A percentile compares a stretch with the other conserved stretches of the same genome.
Evolutionary conservation across 768 basidiomycete genomes (phyloP).

Genomic region (Inosperma sp.): DNA sequence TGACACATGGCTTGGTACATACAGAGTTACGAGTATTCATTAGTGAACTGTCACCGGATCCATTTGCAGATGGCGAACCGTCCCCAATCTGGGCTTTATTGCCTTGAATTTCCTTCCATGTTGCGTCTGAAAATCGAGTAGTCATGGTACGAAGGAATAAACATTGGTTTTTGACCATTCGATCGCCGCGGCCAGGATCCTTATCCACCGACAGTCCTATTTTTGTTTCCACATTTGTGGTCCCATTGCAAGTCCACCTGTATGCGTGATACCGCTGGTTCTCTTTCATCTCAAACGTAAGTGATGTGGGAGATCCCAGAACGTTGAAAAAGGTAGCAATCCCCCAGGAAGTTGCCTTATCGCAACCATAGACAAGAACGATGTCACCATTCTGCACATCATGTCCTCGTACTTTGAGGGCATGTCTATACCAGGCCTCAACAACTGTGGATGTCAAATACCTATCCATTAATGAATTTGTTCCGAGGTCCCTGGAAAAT

Average conservation of each 20-base stretch:
- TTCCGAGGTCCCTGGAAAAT: conserved; percentile 21
- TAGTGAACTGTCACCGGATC: too few relatives aligned
- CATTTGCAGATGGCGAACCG: too few relatives aligned
- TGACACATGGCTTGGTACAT: too few relatives aligned
- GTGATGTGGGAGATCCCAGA: not conserved
- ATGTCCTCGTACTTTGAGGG: conserved; percentile 21
- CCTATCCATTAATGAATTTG: too few relatives aligned
- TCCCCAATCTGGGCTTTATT: too few relatives aligned
- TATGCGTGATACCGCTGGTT: not conserved
- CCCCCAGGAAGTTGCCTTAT: conserved; percentile 28
- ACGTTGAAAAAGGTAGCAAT: conserved; percentile 17
- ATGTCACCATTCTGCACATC: too few relatives aligned
- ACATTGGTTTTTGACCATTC: not conserved
- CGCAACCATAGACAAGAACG: too few relatives aligned
- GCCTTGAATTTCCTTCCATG: too few relatives aligned
- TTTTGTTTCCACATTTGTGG: not conserved
- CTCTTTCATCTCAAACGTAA: not conserved
- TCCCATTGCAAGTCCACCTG: not conserved
- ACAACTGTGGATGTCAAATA: conserved; percentile 26
- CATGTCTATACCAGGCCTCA: conserved; percentile 29
- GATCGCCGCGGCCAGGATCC: not conserved
- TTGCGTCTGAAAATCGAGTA: too few relatives aligned
- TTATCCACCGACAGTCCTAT: not conserved
- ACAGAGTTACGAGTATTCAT: too few relatives aligned
- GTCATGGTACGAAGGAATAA: too few relatives aligned